Conservation (phyloP, 345 rosid genomes). For the Bruguiera parviflora region DNA sequence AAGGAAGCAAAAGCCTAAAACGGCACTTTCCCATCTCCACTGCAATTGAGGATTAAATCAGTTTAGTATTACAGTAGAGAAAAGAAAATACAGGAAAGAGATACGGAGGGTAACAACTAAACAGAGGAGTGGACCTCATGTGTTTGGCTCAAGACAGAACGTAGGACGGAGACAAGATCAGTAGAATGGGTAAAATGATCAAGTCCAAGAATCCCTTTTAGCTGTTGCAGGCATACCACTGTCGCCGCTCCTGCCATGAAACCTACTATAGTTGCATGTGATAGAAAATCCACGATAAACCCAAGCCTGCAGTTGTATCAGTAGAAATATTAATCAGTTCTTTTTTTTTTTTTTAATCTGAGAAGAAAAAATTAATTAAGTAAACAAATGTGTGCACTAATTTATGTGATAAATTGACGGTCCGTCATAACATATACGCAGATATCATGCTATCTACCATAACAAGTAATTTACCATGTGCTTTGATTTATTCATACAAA, state of each 20-base stretch:
- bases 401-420: too few relatives aligned
- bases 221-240: constrained; percentile 89
- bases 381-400: not conserved
- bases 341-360: not conserved
- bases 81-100: not conserved
- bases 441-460: not conserved
- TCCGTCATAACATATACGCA: not conserved
- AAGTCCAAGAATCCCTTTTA: constrained; percentile 83
- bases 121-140: constrained; percentile 46
- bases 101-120: not conserved
- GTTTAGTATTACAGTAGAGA: not conserved
- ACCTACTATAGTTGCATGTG: constrained; percentile 97
- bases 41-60: constrained; percentile 20
- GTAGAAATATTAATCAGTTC: too few relatives aligned
- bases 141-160: constrained; percentile 69
- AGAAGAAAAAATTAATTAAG: not conserved
- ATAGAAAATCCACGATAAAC: constrained; percentile 85
- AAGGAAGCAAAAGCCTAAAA: constrained; percentile 79
- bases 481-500: not conserved
- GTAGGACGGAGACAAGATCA: constrained; percentile 76
- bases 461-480: not conserved
- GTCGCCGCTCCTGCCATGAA: constrained; percentile 99
- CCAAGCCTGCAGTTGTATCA: constrained; percentile 54
- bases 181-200: constrained; percentile 73
- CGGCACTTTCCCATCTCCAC: constrained; percentile 99